Conservation (phyloP, 1,139 yeast genomes). For the Geotrichum cucujoidarum region DNA sequence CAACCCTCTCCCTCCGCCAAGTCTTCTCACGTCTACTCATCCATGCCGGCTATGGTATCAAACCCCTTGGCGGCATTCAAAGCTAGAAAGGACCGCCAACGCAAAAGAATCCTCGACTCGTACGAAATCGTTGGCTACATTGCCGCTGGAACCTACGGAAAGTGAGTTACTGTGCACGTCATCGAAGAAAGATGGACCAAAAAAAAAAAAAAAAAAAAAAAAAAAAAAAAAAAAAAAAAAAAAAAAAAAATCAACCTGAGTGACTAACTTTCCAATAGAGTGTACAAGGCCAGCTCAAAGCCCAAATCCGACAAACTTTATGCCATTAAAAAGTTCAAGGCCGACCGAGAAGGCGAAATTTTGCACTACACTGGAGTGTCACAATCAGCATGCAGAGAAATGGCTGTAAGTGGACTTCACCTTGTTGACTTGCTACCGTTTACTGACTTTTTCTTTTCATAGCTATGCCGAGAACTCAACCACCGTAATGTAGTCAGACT, state of each 20-base stretch:
- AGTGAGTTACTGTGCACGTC: slow-evolving; percentile 16
- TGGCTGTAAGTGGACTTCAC: slow-evolving; percentile 48
- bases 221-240: no score
- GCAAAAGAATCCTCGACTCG: slow-evolving; percentile 70
- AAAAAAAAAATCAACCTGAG: no score
- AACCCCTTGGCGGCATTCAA: slow-evolving; percentile 38
- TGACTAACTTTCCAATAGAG: slow-evolving; percentile 44
- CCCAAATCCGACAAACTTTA: slow-evolving; percentile 23
- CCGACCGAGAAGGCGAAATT: slow-evolving; percentile 88
- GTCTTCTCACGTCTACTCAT: neutral
- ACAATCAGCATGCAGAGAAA: slow-evolving; percentile 93
- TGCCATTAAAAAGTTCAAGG: slow-evolving; percentile 93
- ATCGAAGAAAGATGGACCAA: no score
- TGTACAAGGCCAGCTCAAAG: slow-evolving; percentile 71
- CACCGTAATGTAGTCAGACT: slow-evolving; percentile 76
- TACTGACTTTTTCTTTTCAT: neutral
- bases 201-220: no score
- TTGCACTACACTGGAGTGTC: slow-evolving; percentile 91
- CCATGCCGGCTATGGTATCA: slow-evolving; percentile 24
- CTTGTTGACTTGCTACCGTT: no score
- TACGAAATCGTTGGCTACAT: slow-evolving; percentile 90
- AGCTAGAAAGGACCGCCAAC: slow-evolving; percentile 58
- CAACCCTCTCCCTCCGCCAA: no score
- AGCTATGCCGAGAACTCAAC: slow-evolving; percentile 73
- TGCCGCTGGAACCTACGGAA: slow-evolving; percentile 97